phyloP scores from a whole-genome alignment of 257 asterid species.

The Solanum ahanhuiri region DNA sequence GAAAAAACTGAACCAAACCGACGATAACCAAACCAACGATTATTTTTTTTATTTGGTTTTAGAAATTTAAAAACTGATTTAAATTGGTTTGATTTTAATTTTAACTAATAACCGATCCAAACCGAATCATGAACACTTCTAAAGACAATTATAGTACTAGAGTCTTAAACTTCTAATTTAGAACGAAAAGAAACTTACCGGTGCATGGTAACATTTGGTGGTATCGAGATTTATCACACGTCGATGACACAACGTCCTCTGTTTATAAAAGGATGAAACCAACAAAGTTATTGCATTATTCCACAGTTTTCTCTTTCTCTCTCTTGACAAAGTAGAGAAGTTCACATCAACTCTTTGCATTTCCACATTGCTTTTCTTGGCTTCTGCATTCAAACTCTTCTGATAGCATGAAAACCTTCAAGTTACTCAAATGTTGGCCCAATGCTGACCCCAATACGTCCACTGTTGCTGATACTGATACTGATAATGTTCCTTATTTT shows the following conservation, averaged over 20 bases:
- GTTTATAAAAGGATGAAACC: neutral
- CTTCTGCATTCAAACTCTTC: neutral
- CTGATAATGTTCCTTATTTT: neutral
- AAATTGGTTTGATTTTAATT: too few species aligned
- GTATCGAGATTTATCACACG: neutral
- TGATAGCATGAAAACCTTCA: slow-evolving; percentile 40
- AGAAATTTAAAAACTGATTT: too few species aligned
- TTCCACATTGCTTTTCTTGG: neutral
- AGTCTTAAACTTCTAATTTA: neutral
- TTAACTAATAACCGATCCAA: too few species aligned
- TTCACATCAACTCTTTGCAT: too few species aligned
- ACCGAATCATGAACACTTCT: too few species aligned
- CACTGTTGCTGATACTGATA: neutral
- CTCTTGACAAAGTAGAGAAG: neutral
- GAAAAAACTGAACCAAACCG: too few species aligned
- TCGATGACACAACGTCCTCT: neutral
- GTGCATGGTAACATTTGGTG: neutral
- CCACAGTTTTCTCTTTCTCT: neutral
- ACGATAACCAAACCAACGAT: too few species aligned
- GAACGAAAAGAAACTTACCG: neutral
- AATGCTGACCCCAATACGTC: neutral
- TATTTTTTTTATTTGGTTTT: too few species aligned
- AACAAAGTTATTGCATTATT: neutral
- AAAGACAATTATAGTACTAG: neutral
- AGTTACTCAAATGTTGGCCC: slow-evolving; percentile 22